A percentile compares a stretch with the other conserved stretches of the same genome.
phyloP scores from a whole-genome alignment of 768 basidiomycete species.

The Lepiota brunneoincarnata region DNA sequence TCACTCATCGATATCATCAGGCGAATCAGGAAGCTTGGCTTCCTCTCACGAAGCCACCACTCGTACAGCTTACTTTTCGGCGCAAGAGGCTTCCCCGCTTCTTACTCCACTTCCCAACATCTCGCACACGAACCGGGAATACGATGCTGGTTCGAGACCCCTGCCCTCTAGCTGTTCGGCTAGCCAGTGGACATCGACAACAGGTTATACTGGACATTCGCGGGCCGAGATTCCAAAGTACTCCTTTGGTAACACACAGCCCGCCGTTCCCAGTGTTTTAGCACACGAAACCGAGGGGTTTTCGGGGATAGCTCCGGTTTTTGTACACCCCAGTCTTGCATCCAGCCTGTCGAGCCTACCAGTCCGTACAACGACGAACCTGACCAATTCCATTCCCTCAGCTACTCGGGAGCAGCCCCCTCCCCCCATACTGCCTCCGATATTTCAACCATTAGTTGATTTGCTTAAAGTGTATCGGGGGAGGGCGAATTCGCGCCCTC shows the following conservation, averaged over 20 bases:
- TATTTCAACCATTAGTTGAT: conserved; percentile 11
- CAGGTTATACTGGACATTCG: too few species aligned
- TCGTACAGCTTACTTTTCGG: neutral
- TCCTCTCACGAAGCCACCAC: neutral
- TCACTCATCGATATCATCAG: neutral
- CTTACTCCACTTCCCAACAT: neutral
- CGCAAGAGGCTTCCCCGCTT: neutral
- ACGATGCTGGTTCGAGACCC: neutral
- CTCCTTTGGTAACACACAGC: too few species aligned
- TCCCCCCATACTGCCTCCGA: neutral
- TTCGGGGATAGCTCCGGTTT: too few species aligned
- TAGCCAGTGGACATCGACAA: too few species aligned
- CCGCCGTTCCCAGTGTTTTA: too few species aligned
- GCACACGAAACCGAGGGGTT: too few species aligned
- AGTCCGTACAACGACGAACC: neutral
- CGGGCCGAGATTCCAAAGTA: too few species aligned
- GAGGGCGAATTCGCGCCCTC: conserved; percentile 28
- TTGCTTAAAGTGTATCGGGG: conserved; percentile 6
- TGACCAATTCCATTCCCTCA: neutral
- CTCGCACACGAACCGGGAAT: neutral
- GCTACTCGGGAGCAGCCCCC: neutral
- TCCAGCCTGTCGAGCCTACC: neutral
- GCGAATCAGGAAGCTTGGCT: neutral
- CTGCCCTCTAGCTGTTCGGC: too few species aligned
- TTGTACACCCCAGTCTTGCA: too few species aligned